Conservation (phyloP, 192 early-diverging fungal species). For the Coemansia sp. region DNA sequence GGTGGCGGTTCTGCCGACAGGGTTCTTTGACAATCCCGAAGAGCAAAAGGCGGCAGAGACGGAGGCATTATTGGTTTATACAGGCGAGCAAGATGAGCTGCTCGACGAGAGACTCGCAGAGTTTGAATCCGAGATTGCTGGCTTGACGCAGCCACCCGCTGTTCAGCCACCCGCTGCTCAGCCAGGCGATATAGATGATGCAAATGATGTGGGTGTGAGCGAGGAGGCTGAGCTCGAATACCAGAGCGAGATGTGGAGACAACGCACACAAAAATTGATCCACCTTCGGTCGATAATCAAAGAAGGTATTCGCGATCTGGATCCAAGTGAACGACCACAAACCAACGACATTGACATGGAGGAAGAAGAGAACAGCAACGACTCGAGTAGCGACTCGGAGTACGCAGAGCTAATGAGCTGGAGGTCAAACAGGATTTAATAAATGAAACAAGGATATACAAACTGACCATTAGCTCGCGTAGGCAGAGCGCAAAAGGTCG, state of each 20-base stretch:
- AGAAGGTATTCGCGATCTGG: conserved; percentile 19
- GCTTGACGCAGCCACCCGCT: background rate
- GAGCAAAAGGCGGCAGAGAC: background rate
- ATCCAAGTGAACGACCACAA: background rate
- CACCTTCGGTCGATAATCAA: conserved; percentile 20
- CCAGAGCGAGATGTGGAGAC: conserved; percentile 16
- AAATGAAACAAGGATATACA: background rate
- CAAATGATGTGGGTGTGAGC: background rate
- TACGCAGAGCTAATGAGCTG: conserved; percentile 17
- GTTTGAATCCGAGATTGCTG: conserved; percentile 30
- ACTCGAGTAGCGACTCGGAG: conserved; percentile 8
- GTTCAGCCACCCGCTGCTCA: background rate
- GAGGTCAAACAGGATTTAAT: conserved; percentile 11
- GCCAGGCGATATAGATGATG: background rate
- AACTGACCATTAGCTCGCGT: background rate
- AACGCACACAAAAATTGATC: conserved; percentile 6
- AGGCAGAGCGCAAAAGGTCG: conserved; percentile 34
- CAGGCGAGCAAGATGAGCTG: background rate
- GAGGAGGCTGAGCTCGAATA: background rate
- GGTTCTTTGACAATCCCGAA: conserved; percentile 12
- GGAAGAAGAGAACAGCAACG: background rate
- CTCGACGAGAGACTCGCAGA: conserved; percentile 15
- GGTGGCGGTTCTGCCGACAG: background rate
- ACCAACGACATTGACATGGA: background rate
- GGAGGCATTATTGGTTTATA: background rate